phyloP scores from a whole-genome alignment of 768 basidiomycete species.

The Crepidotus variabilis region DNA sequence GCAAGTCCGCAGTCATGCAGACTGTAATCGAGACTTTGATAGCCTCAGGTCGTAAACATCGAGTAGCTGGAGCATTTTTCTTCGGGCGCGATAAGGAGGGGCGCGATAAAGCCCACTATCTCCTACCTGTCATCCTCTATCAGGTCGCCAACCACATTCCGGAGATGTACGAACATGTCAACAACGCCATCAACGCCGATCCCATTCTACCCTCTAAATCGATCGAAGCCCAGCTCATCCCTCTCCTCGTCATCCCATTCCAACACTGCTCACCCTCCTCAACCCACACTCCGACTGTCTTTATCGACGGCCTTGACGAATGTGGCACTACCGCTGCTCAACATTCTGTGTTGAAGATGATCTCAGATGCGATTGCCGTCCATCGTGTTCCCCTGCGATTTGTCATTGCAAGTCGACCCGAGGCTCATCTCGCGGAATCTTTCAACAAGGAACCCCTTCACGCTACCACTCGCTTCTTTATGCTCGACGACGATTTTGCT shows the following conservation, averaged over 20 bases:
- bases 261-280: neutral
- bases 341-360: neutral
- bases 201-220: too few species aligned
- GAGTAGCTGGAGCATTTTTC: too few species aligned
- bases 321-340: neutral
- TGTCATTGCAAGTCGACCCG: too few species aligned
- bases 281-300: neutral
- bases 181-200: too few species aligned
- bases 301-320: too few species aligned
- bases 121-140: constrained; percentile 13
- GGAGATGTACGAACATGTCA: too few species aligned
- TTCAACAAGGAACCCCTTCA: neutral
- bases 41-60: constrained; percentile 14
- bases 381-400: neutral
- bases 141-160: constrained; percentile 13
- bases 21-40: constrained; percentile 3
- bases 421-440: neutral
- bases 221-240: too few species aligned
- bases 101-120: constrained; percentile 1
- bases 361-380: neutral
- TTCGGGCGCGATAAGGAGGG: too few species aligned
- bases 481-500: neutral
- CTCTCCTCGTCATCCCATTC: too few species aligned
- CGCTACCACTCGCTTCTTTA: neutral
- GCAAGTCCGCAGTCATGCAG: too few species aligned